Evolutionary conservation across 2,329 filamentous ascomycete genomes (phyloP), one percentile per base, ranked within the genome.

Genomic region (Ustulina deusta): DNA sequence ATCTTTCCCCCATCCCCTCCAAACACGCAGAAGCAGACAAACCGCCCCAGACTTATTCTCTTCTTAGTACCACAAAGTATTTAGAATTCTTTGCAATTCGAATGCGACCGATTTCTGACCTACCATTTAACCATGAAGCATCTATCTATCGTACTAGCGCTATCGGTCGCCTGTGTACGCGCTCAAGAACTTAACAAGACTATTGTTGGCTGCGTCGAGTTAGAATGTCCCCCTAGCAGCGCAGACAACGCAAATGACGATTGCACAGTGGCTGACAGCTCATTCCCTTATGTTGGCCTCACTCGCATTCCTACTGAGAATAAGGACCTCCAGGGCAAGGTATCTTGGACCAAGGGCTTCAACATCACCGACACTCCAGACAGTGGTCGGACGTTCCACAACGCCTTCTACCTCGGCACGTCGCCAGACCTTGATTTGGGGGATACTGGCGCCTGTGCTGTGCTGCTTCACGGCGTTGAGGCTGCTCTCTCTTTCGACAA

Each of bases 341-440:
- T 75, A 22, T 71, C 74, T 6, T 75, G 74, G 74, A 66, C 66
- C 25, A 68, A 74, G 52, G 73, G 72, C 34, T 72, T 72, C 51
- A 69, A 68, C 34, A 57, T 60, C 20, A 9, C 44, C 5, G 27
- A 52, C 17, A 13, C 10, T 9, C 25, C 32, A 1, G 15, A 27
- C 10, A 46, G 46, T 17, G 20, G 25, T 2, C 56, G 68, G 3
- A 54, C 38, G 2, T 73, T 73, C 46, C 62, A 69, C 29, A 72
- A 56, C 49, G 65, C 69, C 1, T 75, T 70, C 63, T 75, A 69
- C 62, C 66, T 74, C 1, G 72, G 69, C 55, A 59, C 63, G 10
- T 63, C 74, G 25, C 51, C 72, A 20, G 63, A 54, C 9, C n/a
- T 70, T 1, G 27, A 62, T 6, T 11, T 75, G 2, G 40, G 44